A percentile compares a stretch with the other conserved stretches of the same genome.
Conservation (phyloP, 805 yeast genomes). For the Wickerhamomyces kurtzmanii region DNA sequence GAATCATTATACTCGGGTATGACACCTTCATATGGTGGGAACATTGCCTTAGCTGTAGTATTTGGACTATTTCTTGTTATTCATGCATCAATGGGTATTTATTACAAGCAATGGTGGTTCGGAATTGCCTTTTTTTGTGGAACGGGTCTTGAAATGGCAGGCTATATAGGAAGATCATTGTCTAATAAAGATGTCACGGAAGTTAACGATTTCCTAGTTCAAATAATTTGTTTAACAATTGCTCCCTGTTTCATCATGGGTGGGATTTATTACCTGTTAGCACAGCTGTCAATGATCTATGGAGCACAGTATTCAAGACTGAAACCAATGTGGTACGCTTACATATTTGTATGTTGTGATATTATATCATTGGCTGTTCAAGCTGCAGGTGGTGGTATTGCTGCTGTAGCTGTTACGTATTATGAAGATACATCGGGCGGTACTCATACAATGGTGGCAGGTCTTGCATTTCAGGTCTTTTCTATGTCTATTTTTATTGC, state of each 20-base stretch:
- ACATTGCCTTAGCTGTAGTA: constrained; percentile 42
- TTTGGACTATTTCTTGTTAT: constrained; percentile 36
- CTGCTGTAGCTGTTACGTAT: constrained; percentile 33
- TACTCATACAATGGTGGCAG: constrained; percentile 66
- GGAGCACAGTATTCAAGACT: constrained; percentile 42
- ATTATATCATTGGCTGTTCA: constrained; percentile 54
- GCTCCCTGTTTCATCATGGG: constrained; percentile 85
- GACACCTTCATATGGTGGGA: constrained; percentile 47
- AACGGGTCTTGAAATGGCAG: constrained; percentile 49
- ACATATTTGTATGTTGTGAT: constrained; percentile 60
- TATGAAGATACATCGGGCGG: constrained; percentile 30
- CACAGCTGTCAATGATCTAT: constrained; percentile 53
- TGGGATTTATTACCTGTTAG: constrained; percentile 66
- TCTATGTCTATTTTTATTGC: constrained; percentile 53
- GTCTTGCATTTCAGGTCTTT: constrained; percentile 67
- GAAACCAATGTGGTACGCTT: constrained; percentile 51
- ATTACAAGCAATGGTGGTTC: constrained; percentile 57
- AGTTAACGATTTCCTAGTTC: constrained; percentile 41
- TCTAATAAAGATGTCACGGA: constrained; percentile 27
- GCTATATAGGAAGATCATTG: constrained; percentile 53
- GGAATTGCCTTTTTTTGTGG: constrained; percentile 48
- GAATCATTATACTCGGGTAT: constrained; percentile 25
- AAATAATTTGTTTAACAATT: constrained; percentile 58
- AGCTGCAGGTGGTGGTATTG: constrained; percentile 70
- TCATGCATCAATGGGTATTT: constrained; percentile 33